These are phyloP conservation scores for Ceratopteris richardii DNA, from an alignment of 75 land plant genomes.

Conservation along the genomic window DNA sequence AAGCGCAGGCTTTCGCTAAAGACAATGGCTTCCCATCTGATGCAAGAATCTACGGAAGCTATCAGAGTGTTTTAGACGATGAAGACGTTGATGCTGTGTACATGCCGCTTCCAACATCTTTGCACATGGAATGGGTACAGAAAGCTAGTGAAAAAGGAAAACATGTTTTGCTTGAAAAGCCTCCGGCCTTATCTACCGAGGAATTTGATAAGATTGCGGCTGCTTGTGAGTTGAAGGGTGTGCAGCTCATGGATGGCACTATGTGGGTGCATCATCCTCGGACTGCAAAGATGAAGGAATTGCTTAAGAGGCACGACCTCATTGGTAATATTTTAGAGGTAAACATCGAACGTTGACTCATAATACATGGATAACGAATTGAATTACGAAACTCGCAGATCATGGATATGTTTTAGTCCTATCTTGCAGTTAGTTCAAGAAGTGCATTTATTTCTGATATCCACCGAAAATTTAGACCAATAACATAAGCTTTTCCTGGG, in stretches of 20 bases:
- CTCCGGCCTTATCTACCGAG: constrained; percentile 34
- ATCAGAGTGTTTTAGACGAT: constrained; percentile 35
- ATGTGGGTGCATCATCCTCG: constrained; percentile 91
- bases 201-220: constrained; percentile 49
- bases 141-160: constrained; percentile 53
- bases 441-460: too few relatives aligned
- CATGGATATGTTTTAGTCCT: too few relatives aligned
- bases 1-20: constrained; percentile 27
- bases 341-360: too few relatives aligned
- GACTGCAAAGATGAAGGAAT: constrained; percentile 44
- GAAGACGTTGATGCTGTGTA: constrained; percentile 69
- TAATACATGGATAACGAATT: too few relatives aligned
- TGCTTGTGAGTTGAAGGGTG: constrained; percentile 35
- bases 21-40: constrained; percentile 15
- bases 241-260: constrained; percentile 79
- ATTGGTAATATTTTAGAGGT: constrained; percentile 55
- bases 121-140: constrained; percentile 58
- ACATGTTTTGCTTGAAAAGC: constrained; percentile 83
- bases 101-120: constrained; percentile 62
- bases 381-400: too few relatives aligned
- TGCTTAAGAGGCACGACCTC: constrained; percentile 17
- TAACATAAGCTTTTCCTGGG: too few relatives aligned
- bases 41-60: constrained; percentile 24
- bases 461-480: too few relatives aligned
- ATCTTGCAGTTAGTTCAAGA: too few relatives aligned